Conservation (phyloP, 1,139 yeast species). For the Candida sp. region DNA sequence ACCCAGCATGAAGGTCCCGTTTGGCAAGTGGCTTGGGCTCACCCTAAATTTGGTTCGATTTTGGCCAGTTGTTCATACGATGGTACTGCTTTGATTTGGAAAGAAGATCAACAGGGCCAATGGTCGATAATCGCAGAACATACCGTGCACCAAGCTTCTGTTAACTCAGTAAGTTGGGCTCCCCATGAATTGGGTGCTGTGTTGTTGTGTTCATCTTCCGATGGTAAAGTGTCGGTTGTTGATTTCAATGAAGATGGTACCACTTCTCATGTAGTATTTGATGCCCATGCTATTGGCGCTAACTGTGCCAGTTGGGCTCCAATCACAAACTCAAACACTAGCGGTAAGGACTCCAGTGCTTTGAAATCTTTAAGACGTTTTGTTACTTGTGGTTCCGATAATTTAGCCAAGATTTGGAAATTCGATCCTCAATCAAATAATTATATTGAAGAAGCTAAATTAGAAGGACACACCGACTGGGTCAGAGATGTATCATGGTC, state of each 20-base stretch:
- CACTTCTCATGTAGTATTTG: slow-evolving; percentile 59
- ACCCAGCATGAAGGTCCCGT: slow-evolving; percentile 96
- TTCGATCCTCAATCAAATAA: slow-evolving; percentile 53
- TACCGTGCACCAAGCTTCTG: slow-evolving; percentile 88
- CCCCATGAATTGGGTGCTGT: slow-evolving; percentile 97
- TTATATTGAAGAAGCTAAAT: slow-evolving; percentile 69
- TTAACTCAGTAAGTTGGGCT: slow-evolving; percentile 94
- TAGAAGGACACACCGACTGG: slow-evolving; percentile 96
- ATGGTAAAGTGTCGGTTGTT: slow-evolving; percentile 86
- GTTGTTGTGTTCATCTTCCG: slow-evolving; percentile 87
- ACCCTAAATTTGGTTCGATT: slow-evolving; percentile 95
- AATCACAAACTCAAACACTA: slow-evolving; percentile 33
- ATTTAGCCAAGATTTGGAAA: slow-evolving; percentile 89
- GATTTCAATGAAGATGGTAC: slow-evolving; percentile 93
- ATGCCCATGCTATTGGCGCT: slow-evolving; percentile 92
- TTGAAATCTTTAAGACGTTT: slow-evolving; percentile 49
- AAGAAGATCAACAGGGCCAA: slow-evolving; percentile 75
- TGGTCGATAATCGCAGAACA: slow-evolving; percentile 95
- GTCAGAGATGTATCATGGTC: slow-evolving; percentile 99
- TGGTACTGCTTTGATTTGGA: slow-evolving; percentile 93
- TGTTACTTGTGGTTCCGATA: slow-evolving; percentile 95
- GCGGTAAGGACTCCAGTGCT: slow-evolving; percentile 28
- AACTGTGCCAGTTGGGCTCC: slow-evolving; percentile 99
- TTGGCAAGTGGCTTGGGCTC: slow-evolving; percentile 99
- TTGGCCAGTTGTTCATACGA: slow-evolving; percentile 95